These are phyloP conservation scores for Tylopilus intermedius DNA, from an alignment of 768 basidiomycete genomes.

Conservation along the genomic window DNA sequence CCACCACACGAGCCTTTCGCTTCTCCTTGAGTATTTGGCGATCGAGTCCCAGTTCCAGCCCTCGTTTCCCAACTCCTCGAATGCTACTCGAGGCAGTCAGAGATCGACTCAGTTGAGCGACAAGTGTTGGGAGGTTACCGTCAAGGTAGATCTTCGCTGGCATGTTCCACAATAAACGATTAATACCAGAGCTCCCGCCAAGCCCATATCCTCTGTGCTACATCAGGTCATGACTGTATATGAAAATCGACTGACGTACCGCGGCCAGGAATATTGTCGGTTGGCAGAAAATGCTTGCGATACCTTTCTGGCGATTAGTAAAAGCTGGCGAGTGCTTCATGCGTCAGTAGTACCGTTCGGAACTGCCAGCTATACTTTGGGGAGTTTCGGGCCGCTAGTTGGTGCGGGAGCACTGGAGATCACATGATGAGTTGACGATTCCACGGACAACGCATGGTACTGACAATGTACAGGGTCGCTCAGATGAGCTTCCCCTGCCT, in stretches of 20 bases:
- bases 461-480: too few species aligned
- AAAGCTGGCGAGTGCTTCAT: not conserved
- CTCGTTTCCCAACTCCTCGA: slow-evolving; percentile 1
- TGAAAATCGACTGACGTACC: not conserved
- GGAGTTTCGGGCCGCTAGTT: not conserved
- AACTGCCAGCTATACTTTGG: slow-evolving; percentile 1
- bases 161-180: not conserved
- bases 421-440: not conserved
- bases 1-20: not conserved
- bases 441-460: too few species aligned
- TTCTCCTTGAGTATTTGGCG: slow-evolving; percentile 2
- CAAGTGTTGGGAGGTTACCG: not conserved
- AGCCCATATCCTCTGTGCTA: not conserved
- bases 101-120: not conserved
- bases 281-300: not conserved
- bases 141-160: not conserved
- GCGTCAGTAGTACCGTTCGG: not conserved
- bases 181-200: slow-evolving; percentile 1
- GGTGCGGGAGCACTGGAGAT: not conserved
- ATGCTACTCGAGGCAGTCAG: not conserved
- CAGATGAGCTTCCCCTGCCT: too few species aligned
- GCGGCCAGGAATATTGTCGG: not conserved
- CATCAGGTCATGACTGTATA: too few species aligned
- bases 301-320: not conserved
- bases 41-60: slow-evolving; percentile 5